Evolutionary conservation across 2,329 filamentous ascomycete species (phyloP), one percentile per base, ranked within the genome.

Genomic region (Didymella glomerata): DNA sequence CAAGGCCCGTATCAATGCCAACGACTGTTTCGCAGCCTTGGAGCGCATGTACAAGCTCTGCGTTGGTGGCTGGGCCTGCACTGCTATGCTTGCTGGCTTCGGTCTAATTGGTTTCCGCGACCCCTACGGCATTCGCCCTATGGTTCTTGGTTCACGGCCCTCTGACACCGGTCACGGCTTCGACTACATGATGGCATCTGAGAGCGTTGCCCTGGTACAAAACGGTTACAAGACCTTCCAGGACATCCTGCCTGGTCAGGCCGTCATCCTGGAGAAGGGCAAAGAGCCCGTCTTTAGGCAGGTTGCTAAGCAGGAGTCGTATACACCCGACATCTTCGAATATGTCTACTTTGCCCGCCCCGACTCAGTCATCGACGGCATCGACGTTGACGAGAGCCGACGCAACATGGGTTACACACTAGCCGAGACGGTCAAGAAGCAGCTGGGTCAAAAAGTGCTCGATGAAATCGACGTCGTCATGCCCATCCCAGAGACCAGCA

Each of bases 151-250:
- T 41, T 90, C 88, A 48, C 86, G 92, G 53, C 84, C 86, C 1
- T 92, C 90, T 1, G 77, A 82, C 14, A 89, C 87, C 38, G 83
- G 85, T 34, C 82, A 85, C 4, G 88, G 87, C 6, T 89, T 79
- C 60, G 93, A 97, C 77, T 97, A 96, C 80, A 92, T 97, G 85
- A 86, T 97, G 82, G 92, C 92, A 1, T 96, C 92, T 0, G 93
- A 97, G 78, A 94, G 90, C 9, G 88, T 97, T 48, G 93, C 92
- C 9, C 81, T 97, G 46, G 85, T 85, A 45, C 92, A 96, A 75
- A 88, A 94, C 47, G 92, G 92, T 16, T 96, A 95, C 80, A 82
- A 78, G 32, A 83, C 92, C 71, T 89, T 96, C 68, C 79, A 84
- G 38, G 90, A 97, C 71, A 90, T 97, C 64, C 79, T 89, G 53